Base-by-base conservation (phyloP, 495 filamentous ascomycete genomes). In the Tuber microsphaerosporum region DNA sequence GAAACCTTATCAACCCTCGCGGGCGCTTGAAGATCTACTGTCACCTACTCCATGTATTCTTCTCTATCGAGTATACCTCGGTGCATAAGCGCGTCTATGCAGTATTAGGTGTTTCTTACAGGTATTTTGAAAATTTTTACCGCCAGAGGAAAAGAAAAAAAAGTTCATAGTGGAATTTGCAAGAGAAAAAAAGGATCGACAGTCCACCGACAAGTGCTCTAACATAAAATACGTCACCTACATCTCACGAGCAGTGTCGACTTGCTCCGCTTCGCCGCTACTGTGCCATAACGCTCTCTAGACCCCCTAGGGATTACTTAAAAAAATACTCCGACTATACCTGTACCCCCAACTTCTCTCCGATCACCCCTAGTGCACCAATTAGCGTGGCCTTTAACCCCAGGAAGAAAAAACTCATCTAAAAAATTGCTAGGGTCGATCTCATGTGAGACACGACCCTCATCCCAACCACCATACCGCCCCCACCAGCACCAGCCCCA, bases 361-460 rank as follows among this genome's bases (percentile, higher is more conserved):
- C 26, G 16, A 7, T 65, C 5, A 17, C 56, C 46, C 65, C 79
- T 81, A 69, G 26, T 72, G 65, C 51, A 76, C 61, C 56, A 78
- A 78, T 81, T 81, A 81, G 79, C 71, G 45, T 73, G 10, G 65
- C 80, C 39, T 74, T 72, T 76, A 34, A 45, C 12, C 41, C 71
- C 51, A 74, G 70, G 61, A 48, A 74, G 61, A 68, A 71, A 69
- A 48, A 69, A 81, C 80, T 81, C 69, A 81, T 81, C 69, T 75
- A 75, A 81, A 81, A 81, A 81, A 81, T 74, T 69, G 43, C 48
- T 22, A 75, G 79, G 72, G 79, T 70, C 75, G 80, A 70, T 71
- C 73, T 71, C 73, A 39, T 68, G 65, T 69, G 75, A 73, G 75
- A 81, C 75, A 39, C 77, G 77, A 75, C 77, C 77, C 76, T 71